A percentile compares a stretch with the other conserved stretches of the same genome.
These are phyloP conservation scores for Gastrolobium villosum DNA, from an alignment of 306 rosid genomes.

Conservation along the genomic window DNA sequence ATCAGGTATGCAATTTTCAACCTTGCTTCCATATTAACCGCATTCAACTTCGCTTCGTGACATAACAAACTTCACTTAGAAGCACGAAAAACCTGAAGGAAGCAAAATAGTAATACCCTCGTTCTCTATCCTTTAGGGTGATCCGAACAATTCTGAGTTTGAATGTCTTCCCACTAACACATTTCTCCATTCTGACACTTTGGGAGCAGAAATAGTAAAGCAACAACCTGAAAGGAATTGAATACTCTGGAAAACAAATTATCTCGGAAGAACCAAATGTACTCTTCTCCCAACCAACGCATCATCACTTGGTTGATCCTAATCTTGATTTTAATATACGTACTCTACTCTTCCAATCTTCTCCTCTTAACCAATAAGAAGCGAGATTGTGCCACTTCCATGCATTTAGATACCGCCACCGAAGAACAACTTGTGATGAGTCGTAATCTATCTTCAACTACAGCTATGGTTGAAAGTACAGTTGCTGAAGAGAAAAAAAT, in stretches of 20 bases:
- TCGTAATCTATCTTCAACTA: conserved; percentile 19
- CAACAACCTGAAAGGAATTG: conserved; percentile 39
- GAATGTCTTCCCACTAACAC: conserved; percentile 35
- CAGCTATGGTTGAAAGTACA: not conserved
- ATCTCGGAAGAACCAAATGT: conserved; percentile 41
- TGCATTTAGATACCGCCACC: conserved; percentile 32
- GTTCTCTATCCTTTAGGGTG: conserved; percentile 28
- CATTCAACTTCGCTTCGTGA: conserved; percentile 53
- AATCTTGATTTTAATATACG: conserved; percentile 49
- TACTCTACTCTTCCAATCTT: conserved; percentile 67
- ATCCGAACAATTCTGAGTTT: conserved; percentile 62
- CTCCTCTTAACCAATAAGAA: conserved; percentile 55
- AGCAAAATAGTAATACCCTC: conserved; percentile 16
- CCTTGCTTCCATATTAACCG: conserved; percentile 51
- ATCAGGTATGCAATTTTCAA: conserved; percentile 24
- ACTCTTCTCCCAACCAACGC: conserved; percentile 47
- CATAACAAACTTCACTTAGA: conserved; percentile 43
- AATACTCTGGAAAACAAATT: conserved; percentile 37
- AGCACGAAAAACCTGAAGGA: conserved; percentile 10
- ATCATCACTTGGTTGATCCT: conserved; percentile 63
- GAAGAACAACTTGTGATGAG: conserved; percentile 44
- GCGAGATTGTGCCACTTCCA: conserved; percentile 49
- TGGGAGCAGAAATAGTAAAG: conserved; percentile 21
- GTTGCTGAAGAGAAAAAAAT: not conserved
- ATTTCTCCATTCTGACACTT: conserved; percentile 39